Conservation (phyloP, 1,284 basidiomycete species). For the Rhodofomes roseus region DNA sequence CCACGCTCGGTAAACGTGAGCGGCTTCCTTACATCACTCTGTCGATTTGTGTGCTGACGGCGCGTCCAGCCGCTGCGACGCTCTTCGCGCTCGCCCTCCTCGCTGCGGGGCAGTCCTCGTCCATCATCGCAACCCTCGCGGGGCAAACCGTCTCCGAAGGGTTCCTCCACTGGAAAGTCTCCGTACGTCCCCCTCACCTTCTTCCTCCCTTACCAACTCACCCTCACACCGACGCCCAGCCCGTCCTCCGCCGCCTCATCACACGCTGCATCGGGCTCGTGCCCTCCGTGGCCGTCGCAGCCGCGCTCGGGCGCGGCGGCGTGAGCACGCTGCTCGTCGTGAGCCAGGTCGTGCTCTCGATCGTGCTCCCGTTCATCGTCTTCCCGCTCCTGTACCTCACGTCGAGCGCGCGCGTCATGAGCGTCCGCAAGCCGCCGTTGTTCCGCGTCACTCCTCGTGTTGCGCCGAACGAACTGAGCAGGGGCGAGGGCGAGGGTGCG, state of each 20-base stretch:
- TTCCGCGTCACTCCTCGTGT: not conserved
- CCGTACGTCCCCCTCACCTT: constrained; percentile 57
- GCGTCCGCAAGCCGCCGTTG: constrained; percentile 35
- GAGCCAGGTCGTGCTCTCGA: constrained; percentile 84
- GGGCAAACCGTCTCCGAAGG: constrained; percentile 94
- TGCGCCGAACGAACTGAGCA: no score
- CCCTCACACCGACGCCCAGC: constrained; percentile 38
- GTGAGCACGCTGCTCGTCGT: constrained; percentile 82
- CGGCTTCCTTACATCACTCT: constrained; percentile 21
- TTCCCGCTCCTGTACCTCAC: constrained; percentile 80
- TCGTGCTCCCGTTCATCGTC: constrained; percentile 86
- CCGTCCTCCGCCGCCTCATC: constrained; percentile 75
- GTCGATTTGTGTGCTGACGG: not conserved
- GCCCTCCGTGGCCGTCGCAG: constrained; percentile 82
- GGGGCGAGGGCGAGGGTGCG: not conserved
- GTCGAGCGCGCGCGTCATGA: constrained; percentile 68
- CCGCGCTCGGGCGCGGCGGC: constrained; percentile 71
- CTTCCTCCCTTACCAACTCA: not conserved
- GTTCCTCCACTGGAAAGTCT: constrained; percentile 87
- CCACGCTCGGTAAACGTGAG: constrained; percentile 62
- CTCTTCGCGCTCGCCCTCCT: constrained; percentile 86
- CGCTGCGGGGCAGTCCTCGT: constrained; percentile 88
- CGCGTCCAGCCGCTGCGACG: constrained; percentile 59
- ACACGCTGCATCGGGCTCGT: constrained; percentile 85
- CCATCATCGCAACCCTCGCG: constrained; percentile 89